Conservation (phyloP, 2,329 filamentous ascomycete genomes). For the Parasarocladium wereldwijsianum region DNA sequence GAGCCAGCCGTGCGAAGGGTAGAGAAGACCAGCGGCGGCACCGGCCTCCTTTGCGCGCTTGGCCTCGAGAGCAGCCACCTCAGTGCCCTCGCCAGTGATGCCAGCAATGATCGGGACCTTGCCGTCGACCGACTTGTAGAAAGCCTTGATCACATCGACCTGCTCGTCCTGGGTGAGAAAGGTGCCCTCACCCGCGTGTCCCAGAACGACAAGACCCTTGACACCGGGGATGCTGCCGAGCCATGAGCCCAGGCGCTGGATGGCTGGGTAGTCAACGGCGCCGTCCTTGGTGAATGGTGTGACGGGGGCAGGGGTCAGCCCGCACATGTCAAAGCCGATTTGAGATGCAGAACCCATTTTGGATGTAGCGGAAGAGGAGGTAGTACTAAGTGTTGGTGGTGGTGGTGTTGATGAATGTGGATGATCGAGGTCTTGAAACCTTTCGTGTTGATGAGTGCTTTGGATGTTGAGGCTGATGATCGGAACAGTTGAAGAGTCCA, state of each 20-base stretch:
- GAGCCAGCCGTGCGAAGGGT: conserved; percentile 38
- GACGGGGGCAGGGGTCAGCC: conserved; percentile 34
- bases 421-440: background rate
- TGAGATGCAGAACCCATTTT: conserved; percentile 25
- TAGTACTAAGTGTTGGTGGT: background rate
- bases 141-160: conserved; percentile 32
- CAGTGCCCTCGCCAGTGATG: conserved; percentile 36
- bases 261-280: conserved; percentile 33
- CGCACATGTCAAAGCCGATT: conserved; percentile 11
- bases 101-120: conserved; percentile 36
- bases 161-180: conserved; percentile 36
- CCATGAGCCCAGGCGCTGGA: conserved; percentile 37
- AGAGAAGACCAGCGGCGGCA: conserved; percentile 33
- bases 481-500: background rate
- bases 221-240: conserved; percentile 34
- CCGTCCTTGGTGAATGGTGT: conserved; percentile 34
- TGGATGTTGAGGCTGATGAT: no score
- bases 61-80: conserved; percentile 35
- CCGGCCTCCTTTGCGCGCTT: conserved; percentile 34
- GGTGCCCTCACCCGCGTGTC: conserved; percentile 38
- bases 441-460: background rate
- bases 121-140: conserved; percentile 34
- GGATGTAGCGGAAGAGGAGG: background rate
- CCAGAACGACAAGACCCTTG: conserved; percentile 36
- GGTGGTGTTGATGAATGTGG: background rate